Evolutionary conservation across 208 protist species (phyloP), one percentile per base, ranked within the genome.

Genomic region (Crithidia mellificae): DNA sequence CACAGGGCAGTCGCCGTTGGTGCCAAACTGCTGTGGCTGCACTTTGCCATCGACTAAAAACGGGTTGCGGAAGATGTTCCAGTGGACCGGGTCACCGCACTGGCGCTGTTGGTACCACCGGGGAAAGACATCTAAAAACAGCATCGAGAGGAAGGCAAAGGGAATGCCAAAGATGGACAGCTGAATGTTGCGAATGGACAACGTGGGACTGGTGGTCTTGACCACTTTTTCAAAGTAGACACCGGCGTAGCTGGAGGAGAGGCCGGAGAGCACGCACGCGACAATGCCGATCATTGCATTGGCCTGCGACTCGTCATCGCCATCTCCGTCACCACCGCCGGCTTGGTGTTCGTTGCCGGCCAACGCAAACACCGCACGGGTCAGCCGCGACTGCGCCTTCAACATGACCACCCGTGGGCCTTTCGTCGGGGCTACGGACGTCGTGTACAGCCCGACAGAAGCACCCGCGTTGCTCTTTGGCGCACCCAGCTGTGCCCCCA

Each of bases 171-270:
- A 92, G 38, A 88, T 22, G 4, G 85, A 90, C 20, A 95, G 81
- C 44, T 95, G 90, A 52, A 95, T 86, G 72, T 95, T 95, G 22
- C 90, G 79, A 14, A 89, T 76, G 7, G 90, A 86, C 36, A 95
- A 36, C 17, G 84, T 88, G 5, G 85, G 78, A 11, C 74, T 68
- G 3, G 84, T 88, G 14, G 83, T 85, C 70, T 92, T 92, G 3
- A 92, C 76, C n/a, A 92, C 77, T 53, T 84, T 88, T 56, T 95
- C 90, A 69, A 95, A 91, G 69, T 95, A 95, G 52, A 95, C 90
- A 34, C 77, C 71, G 11, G 90, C 87, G 68, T 88, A 93, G 66
- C 83, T 89, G n/a, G 86, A 91, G 5, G 79, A 88, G 3, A 91
- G 47, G 19, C 81, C 85, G 12, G 82, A 90, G 5, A 89, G 41